A percentile compares a stretch with the other conserved stretches of the same genome.
Evolutionary conservation across 768 basidiomycete genomes (phyloP).

Genomic region (Termitomyces sp.): DNA sequence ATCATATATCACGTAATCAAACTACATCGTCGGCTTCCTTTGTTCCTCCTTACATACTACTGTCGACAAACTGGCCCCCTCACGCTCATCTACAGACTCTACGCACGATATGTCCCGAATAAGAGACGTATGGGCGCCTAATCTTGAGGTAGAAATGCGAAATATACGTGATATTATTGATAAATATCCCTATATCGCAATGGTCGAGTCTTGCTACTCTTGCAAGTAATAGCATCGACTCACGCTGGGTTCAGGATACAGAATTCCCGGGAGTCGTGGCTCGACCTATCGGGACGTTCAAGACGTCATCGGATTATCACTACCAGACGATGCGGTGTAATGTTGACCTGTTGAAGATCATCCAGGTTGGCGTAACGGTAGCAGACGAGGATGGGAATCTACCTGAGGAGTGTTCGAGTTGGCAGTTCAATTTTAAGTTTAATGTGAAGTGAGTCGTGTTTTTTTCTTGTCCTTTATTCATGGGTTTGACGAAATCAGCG

Average conservation of each 20-base stretch:
- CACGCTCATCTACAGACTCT: conserved; percentile 17
- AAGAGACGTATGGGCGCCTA: conserved; percentile 93
- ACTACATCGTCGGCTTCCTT: neutral
- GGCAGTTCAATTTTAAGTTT: conserved; percentile 99
- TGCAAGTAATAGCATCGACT: conserved; percentile 19
- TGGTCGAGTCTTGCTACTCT: conserved; percentile 54
- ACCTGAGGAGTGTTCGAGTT: conserved; percentile 87
- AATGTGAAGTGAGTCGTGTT: conserved; percentile 62
- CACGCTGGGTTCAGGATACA: conserved; percentile 68
- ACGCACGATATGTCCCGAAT: conserved; percentile 64
- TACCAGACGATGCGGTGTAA: conserved; percentile 99
- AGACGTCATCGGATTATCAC: conserved; percentile 96
- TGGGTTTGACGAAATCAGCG: conserved; percentile 42
- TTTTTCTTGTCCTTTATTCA: neutral
- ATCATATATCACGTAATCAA: no score
- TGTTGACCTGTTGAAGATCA: conserved; percentile 96
- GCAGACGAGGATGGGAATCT: conserved; percentile 92
- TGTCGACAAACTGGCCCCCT: conserved; percentile 15
- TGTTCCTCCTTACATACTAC: neutral
- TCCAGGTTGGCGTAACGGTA: conserved; percentile 94
- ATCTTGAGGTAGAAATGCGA: conserved; percentile 90
- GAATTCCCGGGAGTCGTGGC: conserved; percentile 99
- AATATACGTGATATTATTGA: conserved; percentile 86
- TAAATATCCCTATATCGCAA: conserved; percentile 89
- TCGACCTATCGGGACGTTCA: conserved; percentile 93